Evolutionary conservation across 2,329 filamentous ascomycete species (phyloP), one percentile per base, ranked within the genome.

Genomic region (Botrytis byssoidea): DNA sequence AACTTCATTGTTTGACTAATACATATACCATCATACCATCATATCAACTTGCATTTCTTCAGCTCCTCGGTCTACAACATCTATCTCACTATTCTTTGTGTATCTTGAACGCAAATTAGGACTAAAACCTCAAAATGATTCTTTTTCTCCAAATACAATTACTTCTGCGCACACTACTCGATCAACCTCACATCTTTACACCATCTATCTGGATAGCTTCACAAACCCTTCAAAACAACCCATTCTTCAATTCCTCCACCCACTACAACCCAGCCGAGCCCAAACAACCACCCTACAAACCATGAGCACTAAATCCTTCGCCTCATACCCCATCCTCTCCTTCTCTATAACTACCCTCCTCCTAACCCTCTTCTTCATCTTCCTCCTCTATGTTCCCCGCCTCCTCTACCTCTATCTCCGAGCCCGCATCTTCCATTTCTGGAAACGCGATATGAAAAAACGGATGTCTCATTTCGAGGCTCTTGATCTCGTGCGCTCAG

Each of bases 151-250:
- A 3, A 29, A 16, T 0, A 18, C 2, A 29, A 1, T 16, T 8
- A 18, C 51, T 29, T 3, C n/a, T 9, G 46, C 9, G 18, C 2
- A 0, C 18, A 0, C 1, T 3, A 7, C 51, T 57, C 6, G 14
- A 57, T 18, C n/a, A 6, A 57, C 8, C n/a, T 4, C 51, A 18
- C 3, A 57, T n/a, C 25, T n/a, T 16, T 7, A n/a, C 25, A 51
- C 48, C 48, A n/a, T 51, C 25, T n/a, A 16, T n/a, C 5, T 6
- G 25, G 48, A 51, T 12, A 51, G 12, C 48, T 51, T 20, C 25
- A n/a, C 25, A 7, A 51, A n/a, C 12, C 25, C 0, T n/a, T 61
- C 22, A 18, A n/a, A 35, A 18, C 22, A 40, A 18, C 2, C 16
- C 3, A 18, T 16, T 10, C 1, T 14, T 7, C 6, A 9, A 40